Conservation (phyloP, 371 early-diverging fungal species). For the Mortierella sp. region DNA sequence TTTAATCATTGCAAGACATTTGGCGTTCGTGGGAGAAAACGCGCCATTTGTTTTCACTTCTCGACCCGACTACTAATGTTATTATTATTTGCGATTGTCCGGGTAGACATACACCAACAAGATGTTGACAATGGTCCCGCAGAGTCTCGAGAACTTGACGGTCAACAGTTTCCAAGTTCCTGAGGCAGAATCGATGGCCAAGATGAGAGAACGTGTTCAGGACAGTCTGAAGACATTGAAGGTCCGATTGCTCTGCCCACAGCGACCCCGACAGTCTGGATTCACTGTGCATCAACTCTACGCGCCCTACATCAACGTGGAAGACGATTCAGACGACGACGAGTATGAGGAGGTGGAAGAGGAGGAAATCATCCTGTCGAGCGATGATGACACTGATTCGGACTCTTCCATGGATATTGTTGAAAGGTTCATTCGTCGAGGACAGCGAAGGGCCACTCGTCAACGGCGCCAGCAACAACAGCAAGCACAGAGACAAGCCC, state of each 20-base stretch:
- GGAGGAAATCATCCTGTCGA: neutral
- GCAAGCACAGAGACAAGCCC: conserved; percentile 4
- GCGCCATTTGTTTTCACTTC: neutral
- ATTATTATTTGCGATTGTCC: neutral
- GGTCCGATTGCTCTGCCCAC: conserved; percentile 30
- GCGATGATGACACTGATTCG: conserved; percentile 7
- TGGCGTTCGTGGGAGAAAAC: neutral
- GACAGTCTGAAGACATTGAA: conserved; percentile 26
- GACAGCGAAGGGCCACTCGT: neutral
- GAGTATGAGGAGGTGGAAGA: conserved; percentile 1
- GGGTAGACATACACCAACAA: conserved; percentile 21
- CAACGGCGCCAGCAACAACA: neutral
- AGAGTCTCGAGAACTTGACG: conserved; percentile 17
- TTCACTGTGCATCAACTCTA: conserved; percentile 18
- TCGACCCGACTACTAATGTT: neutral
- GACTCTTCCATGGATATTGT: neutral
- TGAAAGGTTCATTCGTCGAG: neutral
- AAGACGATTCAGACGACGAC: conserved; percentile 18
- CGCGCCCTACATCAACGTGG: conserved; percentile 21
- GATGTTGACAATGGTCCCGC: conserved; percentile 20
- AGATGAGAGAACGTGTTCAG: conserved; percentile 17
- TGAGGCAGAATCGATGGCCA: neutral
- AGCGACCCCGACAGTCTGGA: conserved; percentile 19
- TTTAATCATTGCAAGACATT: neutral
- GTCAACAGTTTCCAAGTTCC: conserved; percentile 28